These are phyloP conservation scores for Globisporangium paddicum DNA, from an alignment of 352 stramenopile species.

Conservation along the genomic window DNA sequence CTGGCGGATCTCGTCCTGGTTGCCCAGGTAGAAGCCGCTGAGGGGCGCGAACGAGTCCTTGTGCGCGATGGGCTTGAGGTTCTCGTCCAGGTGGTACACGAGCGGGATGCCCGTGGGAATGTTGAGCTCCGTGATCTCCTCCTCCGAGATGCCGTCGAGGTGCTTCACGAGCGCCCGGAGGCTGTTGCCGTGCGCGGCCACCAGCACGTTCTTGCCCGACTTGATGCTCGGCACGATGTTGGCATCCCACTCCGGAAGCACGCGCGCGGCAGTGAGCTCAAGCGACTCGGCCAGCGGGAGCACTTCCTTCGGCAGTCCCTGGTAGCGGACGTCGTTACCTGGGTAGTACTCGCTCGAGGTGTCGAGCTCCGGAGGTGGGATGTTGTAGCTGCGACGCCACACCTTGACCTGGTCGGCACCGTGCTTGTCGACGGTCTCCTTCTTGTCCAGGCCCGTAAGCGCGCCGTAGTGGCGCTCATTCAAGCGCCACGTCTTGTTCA, in stretches of 20 bases:
- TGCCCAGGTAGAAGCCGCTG: conserved; percentile 81
- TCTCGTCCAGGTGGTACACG: conserved; percentile 86
- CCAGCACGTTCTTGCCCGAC: conserved; percentile 93
- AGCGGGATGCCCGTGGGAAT: conserved; percentile 91
- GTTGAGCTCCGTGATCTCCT: conserved; percentile 93
- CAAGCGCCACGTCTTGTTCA: conserved; percentile 94
- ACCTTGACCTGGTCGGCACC: conserved; percentile 93
- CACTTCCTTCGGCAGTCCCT: conserved; percentile 73
- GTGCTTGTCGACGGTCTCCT: conserved; percentile 98
- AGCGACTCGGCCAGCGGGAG: conserved; percentile 93
- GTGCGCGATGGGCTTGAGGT: conserved; percentile 81
- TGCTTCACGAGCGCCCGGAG: conserved; percentile 92
- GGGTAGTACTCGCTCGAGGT: conserved; percentile 91
- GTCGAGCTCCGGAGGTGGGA: conserved; percentile 93
- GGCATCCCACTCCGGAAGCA: conserved; percentile 89
- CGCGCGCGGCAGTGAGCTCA: conserved; percentile 91
- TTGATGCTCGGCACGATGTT: conserved; percentile 91
- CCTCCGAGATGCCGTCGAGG: conserved; percentile 90
- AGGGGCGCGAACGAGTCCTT: conserved; percentile 84
- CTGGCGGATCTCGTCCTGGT: conserved; percentile 95
- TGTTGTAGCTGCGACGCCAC: conserved; percentile 98
- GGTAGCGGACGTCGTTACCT: conserved; percentile 90
- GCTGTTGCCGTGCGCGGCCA: conserved; percentile 94
- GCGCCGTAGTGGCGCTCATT: conserved; percentile 99
- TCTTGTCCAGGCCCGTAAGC: conserved; percentile 98